Evolutionary conservation across 805 yeast species (phyloP), one percentile per base, ranked within the genome.

Genomic region (Starmerella powellii): DNA sequence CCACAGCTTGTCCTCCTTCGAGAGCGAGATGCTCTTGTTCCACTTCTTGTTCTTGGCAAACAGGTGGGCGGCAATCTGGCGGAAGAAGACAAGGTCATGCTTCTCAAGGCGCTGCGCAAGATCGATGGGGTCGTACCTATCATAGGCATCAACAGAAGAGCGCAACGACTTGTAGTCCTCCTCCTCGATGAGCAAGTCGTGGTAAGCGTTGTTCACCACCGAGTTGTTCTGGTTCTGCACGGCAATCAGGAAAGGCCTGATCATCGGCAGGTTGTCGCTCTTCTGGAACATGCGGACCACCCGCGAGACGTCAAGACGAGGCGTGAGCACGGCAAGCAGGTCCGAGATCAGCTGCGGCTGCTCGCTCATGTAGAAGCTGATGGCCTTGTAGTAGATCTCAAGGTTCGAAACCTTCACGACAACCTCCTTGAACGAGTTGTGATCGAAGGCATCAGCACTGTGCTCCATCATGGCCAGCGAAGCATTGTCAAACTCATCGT

Each of bases 401-500:
- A 91, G 70, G 66, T 91, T 91, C 28, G 95, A 80, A 48, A 87
- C 96, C 70, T 91, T 91, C 48, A 84, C 94, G 48, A 91, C 70
- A 37, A 91, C 79, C 59, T 91, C 97, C 69, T 91, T 91, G 72
- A 91, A 91, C 33, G 94, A 81, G 24, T 77, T 66, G 61, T 91
- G 98, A 55, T 91, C 97, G 57, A 88, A 87, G 15, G 95, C 86
- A 53, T 80, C 80, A 47, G 93, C 84, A 3, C 94, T 80, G 60
- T 78, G 85, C 62, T 91, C 96, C 70, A 91, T 91, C 87, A 91
- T 84, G 13, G 95, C 78, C 60, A 91, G 72, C 28, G 95, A 86
- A 47, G 98, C 98, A 63, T 91, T 91, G 63, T 91, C 98, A 94
- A 95, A 91, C 67, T 91, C 98, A 61, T 91, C 98, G 62, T 91